Conservation (phyloP, 2,329 filamentous ascomycete species). For the Raffaelea deltoideospora region DNA sequence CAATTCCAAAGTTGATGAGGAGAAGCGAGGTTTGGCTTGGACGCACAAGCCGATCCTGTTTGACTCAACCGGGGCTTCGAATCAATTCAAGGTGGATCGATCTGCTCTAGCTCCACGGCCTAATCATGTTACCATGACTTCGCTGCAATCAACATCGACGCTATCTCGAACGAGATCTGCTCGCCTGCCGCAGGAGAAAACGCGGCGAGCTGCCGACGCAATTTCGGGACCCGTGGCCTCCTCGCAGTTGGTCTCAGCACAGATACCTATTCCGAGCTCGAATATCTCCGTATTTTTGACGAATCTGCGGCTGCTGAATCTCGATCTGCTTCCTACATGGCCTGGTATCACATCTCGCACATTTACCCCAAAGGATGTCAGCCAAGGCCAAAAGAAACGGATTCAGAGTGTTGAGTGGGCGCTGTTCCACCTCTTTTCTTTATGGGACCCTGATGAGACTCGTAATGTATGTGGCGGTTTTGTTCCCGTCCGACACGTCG, state of each 20-base stretch:
- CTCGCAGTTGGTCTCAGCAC: slow-evolving; percentile 3
- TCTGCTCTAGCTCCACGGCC: neutral
- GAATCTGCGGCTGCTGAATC: slow-evolving; percentile 68
- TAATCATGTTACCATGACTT: slow-evolving; percentile 6
- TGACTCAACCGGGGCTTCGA: no score
- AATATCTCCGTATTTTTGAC: slow-evolving; percentile 58
- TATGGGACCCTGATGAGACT: slow-evolving; percentile 69
- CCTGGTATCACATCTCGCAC: slow-evolving; percentile 56
- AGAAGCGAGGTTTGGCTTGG: no score
- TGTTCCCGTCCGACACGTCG: neutral
- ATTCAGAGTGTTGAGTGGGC: slow-evolving; percentile 79
- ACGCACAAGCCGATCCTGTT: no score
- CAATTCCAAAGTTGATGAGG: no score
- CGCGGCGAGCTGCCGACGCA: no score
- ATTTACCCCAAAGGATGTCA: slow-evolving; percentile 51
- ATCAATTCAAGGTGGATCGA: no score
- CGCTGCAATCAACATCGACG: slow-evolving; percentile 6
- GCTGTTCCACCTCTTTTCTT: slow-evolving; percentile 68
- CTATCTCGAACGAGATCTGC: slow-evolving; percentile 13
- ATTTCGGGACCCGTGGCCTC: no score
- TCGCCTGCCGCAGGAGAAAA: no score
- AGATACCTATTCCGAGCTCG: no score
- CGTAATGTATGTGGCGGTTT: slow-evolving; percentile 37
- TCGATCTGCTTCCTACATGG: slow-evolving; percentile 67
- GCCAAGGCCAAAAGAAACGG: slow-evolving; percentile 65